A percentile compares a stretch with the other conserved stretches of the same genome.
These are phyloP conservation scores for Hypoxylon sp. DNA, from an alignment of 2,329 filamentous ascomycete genomes.

Conservation along the genomic window DNA sequence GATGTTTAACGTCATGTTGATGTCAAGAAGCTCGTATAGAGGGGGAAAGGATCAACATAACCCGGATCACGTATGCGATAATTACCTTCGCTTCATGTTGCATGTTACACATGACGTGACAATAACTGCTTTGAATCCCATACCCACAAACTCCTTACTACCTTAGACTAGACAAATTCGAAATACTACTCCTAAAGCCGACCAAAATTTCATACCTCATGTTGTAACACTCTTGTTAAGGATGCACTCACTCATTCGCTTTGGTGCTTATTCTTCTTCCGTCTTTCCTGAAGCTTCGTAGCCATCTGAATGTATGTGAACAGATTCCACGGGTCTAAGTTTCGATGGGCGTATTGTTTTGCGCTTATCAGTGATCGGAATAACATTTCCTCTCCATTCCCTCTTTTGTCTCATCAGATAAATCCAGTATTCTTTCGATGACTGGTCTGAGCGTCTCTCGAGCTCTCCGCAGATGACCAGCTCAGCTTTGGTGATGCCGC, in stretches of 20 bases:
- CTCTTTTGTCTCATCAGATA: slow-evolving; percentile 8
- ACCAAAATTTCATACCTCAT: too few species aligned
- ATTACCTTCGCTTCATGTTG: too few species aligned
- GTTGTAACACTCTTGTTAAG: too few species aligned
- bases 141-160: too few species aligned
- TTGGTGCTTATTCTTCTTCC: too few species aligned
- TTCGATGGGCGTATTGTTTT: slow-evolving; percentile 17
- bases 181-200: too few species aligned
- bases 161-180: too few species aligned
- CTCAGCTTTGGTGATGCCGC: slow-evolving; percentile 15
- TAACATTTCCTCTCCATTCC: slow-evolving; percentile 4
- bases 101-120: too few species aligned
- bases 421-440: slow-evolving; percentile 14
- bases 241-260: too few species aligned
- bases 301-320: slow-evolving; percentile 15
- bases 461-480: slow-evolving; percentile 10
- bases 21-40: slow-evolving; percentile 22
- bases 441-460: slow-evolving; percentile 15
- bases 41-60: slow-evolving; percentile 21
- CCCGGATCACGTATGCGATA: too few species aligned
- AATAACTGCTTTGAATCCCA: too few species aligned
- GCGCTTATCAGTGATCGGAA: slow-evolving; percentile 3
- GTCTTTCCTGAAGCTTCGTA: neutral
- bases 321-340: slow-evolving; percentile 8
- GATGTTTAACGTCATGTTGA: slow-evolving; percentile 31